Base-by-base conservation (phyloP, 1,139 yeast species). In the Suhomyces bokatorum region DNA sequence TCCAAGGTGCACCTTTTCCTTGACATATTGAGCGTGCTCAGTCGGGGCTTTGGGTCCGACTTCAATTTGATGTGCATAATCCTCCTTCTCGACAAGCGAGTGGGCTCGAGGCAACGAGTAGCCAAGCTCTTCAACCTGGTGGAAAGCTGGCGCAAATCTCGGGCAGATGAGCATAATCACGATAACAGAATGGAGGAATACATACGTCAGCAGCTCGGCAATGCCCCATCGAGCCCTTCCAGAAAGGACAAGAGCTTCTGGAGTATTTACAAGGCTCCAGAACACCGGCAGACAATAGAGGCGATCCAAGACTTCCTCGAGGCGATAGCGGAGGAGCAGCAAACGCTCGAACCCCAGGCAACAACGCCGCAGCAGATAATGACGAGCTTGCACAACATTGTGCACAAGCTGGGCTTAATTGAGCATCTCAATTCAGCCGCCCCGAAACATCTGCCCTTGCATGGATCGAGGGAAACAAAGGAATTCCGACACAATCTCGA, bases 1-100 rank as follows among this genome's bases (percentile, higher is more conserved):
- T 72, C 81, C 14, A 68, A 72, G 27, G 65, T 81, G 0, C 80
- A 77, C 46, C 60, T 77, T 32, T 61, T 83, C 11, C 54, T 83
- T 16, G 80, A 81, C 46, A 62, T 82, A 20, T 56, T 83, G 45
- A 74, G 71, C 48, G 64, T 83, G 0, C 35, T 72, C 2, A 61
- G 60, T 15, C 55, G 59, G 13, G 64, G 65, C 5, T 48, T 60
- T 3, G 69, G 72, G 1, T 54, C 69, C 26, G 74, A 70, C 38
- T 61, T 73, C 45, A 62, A 70, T 12, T 52, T 72, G 32, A 44
- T 73, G 35, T 59, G 66, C 44, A 42, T 64, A 2, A 44, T 73
- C 6, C 46, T 60, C 34, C 46, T 56, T 9, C 40, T 73, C n/a
- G 76, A 70, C 47, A 46, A 49, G 9, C 53, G 50, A n/a, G 39